Evolutionary conservation across 2,329 filamentous ascomycete species (phyloP), one percentile per base, ranked within the genome.

Genomic region (Ophiostoma ulmi): DNA sequence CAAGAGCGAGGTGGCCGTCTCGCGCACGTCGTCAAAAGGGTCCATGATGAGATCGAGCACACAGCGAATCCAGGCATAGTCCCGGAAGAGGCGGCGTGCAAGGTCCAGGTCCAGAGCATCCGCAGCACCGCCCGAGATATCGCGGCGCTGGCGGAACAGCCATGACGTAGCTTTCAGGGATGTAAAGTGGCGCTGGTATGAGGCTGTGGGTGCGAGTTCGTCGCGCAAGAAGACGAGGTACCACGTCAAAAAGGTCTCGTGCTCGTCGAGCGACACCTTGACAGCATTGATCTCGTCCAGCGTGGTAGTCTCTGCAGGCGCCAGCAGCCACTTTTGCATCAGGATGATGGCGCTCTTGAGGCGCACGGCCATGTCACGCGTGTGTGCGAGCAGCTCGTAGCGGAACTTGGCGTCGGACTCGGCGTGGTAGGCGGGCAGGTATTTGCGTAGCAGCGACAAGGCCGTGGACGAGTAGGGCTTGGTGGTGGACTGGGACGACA

Each of bases 1-100:
- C 38, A 91, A 75, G 1, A 88, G 80, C 1, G 78, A 79, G 0
- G 83, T 81, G 2, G 88, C 84, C 52, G 81, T 79, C 63, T 86
- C 87, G 74, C 94, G 86, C 5, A 98, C 91, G 78, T 99, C 95
- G 71, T 98, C 95, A 76, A 97, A 99, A 0, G 94, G 92, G 75
- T 99, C 92, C 77, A 97, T 83, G 8, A 97, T 80, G 31, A 97
- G 85, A 78, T 97, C 93, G 17, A 94, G 81, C 7, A 98, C 81
- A 5, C 89, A 82, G 67, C 90, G 84, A 13, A 87, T 79, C 81
- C 90, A 87, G 0, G 79, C 82, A 3, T 75, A 74, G 66, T 86
- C 84, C 14, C 77, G 77, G 20, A 80, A 78, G 2, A 80, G 74
- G 5, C 77, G 70, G 22, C 64, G 67, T 2, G 74, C 76, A 41